Conservation (phyloP, 2,329 filamentous ascomycete species). For the Trichoderma breve region DNA sequence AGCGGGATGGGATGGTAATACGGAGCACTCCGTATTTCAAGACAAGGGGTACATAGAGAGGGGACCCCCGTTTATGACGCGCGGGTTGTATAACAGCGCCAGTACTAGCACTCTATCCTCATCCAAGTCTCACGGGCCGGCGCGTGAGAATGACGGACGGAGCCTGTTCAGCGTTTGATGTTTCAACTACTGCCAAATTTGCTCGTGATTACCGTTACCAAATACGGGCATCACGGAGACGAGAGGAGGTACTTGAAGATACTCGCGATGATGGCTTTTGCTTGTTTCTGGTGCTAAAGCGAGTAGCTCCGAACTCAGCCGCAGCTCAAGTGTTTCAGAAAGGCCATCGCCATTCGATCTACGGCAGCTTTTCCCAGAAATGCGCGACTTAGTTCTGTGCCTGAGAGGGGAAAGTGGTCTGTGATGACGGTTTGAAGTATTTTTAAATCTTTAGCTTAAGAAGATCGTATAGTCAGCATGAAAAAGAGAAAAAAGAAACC, state of each 20-base stretch:
- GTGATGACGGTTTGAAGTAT: background rate
- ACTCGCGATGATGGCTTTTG: background rate
- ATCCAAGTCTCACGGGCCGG: background rate
- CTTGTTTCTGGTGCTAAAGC: background rate
- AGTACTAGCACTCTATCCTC: background rate
- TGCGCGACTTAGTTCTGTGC: background rate
- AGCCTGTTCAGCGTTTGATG: background rate
- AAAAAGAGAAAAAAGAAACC: background rate
- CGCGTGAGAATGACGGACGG: background rate
- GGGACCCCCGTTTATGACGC: background rate
- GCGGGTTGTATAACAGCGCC: background rate
- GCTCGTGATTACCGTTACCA: background rate
- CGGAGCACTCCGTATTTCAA: background rate
- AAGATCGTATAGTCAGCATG: background rate
- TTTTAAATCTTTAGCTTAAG: background rate
- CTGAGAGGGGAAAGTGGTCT: background rate
- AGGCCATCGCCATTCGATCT: background rate
- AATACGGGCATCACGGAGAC: background rate
- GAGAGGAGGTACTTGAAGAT: background rate
- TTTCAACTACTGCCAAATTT: background rate
- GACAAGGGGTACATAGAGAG: background rate
- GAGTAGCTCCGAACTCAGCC: constrained; percentile 4
- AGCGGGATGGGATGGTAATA: background rate
- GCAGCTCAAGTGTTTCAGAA: constrained; percentile 2
- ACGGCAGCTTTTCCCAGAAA: background rate